phyloP scores from a whole-genome alignment of 495 filamentous ascomycete species.

The Aspergillus campestris region DNA sequence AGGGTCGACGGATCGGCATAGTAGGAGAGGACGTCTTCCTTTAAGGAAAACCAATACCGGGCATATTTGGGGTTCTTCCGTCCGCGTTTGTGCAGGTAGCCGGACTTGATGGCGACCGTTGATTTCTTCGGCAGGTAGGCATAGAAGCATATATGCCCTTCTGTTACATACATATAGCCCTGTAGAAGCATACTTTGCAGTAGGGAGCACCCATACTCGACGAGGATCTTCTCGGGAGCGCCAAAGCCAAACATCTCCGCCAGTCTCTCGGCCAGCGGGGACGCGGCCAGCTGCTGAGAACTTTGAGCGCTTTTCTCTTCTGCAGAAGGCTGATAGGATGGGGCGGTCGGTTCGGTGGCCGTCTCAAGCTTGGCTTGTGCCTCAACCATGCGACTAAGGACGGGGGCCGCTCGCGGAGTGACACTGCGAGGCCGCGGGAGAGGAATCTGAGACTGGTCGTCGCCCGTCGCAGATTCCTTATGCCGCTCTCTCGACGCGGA shows the following conservation, averaged over 20 bases:
- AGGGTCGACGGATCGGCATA: slow-evolving; percentile 73
- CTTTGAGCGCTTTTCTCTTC: slow-evolving; percentile 14
- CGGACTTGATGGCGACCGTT: slow-evolving; percentile 73
- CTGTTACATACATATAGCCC: slow-evolving; percentile 95
- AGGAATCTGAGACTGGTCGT: slow-evolving; percentile 9
- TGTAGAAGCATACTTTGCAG: slow-evolving; percentile 87
- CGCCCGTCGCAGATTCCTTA: slow-evolving; percentile 13
- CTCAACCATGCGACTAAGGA: slow-evolving; percentile 77
- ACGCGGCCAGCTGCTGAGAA: slow-evolving; percentile 15
- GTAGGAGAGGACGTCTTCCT: slow-evolving; percentile 93
- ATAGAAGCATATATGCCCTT: slow-evolving; percentile 92
- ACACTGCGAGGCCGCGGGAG: slow-evolving; percentile 26
- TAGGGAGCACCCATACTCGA: slow-evolving; percentile 92
- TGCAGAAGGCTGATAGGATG: slow-evolving; percentile 8
- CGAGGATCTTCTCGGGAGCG: slow-evolving; percentile 71
- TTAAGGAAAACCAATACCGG: slow-evolving; percentile 94
- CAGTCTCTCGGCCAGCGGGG: slow-evolving; percentile 57
- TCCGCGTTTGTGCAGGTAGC: slow-evolving; percentile 82
- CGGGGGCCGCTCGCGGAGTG: slow-evolving; percentile 52
- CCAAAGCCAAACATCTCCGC: slow-evolving; percentile 88
- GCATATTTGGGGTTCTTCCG: slow-evolving; percentile 82
- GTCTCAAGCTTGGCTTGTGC: slow-evolving; percentile 59
- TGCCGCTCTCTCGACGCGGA: slow-evolving; percentile 21
- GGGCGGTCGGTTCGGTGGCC: slow-evolving; percentile 15
- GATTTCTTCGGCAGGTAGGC: slow-evolving; percentile 90